These are phyloP conservation scores for Cutaneotrichosporon dermatis DNA, from an alignment of 1,284 basidiomycete species.

Conservation along the genomic window DNA sequence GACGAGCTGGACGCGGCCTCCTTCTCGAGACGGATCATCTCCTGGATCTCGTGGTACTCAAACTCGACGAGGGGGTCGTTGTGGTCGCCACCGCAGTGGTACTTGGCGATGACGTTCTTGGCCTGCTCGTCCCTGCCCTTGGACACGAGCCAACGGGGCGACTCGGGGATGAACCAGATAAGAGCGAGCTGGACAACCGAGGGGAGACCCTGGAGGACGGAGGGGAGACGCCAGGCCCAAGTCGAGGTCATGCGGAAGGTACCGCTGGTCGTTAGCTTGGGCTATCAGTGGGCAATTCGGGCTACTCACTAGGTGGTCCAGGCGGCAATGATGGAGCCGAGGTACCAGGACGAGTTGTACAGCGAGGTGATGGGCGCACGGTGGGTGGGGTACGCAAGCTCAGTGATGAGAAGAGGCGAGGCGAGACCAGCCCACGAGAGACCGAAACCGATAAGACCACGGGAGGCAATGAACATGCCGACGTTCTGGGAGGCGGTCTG, in stretches of 20 bases:
- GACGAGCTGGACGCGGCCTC: conserved; percentile 16
- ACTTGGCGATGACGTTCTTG: conserved; percentile 83
- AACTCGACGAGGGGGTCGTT: conserved; percentile 41
- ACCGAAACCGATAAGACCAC: conserved; percentile 64
- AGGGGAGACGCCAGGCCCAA: conserved; percentile 48
- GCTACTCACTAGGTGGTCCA: conserved; percentile 18
- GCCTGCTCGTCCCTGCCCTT: conserved; percentile 19
- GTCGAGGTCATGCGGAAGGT: conserved; percentile 31
- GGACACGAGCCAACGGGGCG: conserved; percentile 28
- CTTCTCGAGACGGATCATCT: conserved; percentile 27
- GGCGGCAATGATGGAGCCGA: conserved; percentile 16
- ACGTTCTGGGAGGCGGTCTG: conserved; percentile 54
- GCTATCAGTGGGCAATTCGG: neutral
- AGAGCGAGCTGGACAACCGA: conserved; percentile 29
- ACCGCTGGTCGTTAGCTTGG: conserved; percentile 12
- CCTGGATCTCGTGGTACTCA: conserved; percentile 46
- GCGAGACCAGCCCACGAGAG: conserved; percentile 50
- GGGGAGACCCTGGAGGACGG: conserved; percentile 49
- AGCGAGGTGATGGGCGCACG: conserved; percentile 54
- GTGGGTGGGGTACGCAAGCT: conserved; percentile 70
- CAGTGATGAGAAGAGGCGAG: conserved; percentile 69
- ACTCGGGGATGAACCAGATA: conserved; percentile 23
- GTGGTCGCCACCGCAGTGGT: conserved; percentile 54
- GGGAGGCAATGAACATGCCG: conserved; percentile 59
- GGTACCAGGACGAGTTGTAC: conserved; percentile 28